A percentile compares a stretch with the other conserved stretches of the same genome.
phyloP scores from a whole-genome alignment of 768 basidiomycete species.

The Lactifluus rugatus region DNA sequence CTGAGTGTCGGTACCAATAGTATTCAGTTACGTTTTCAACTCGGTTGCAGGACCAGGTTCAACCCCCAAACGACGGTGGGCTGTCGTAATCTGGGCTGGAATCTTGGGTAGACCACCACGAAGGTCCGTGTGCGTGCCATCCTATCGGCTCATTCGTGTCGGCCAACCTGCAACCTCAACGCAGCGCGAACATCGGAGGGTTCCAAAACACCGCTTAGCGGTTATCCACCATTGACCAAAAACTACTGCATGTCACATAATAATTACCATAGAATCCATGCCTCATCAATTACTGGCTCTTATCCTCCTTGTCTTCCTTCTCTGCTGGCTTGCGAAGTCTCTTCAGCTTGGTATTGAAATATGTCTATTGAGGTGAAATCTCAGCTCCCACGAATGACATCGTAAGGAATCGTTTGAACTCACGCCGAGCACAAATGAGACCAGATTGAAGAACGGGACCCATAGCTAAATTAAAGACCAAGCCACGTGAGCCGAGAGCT shows the following conservation, averaged over 20 bases:
- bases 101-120: neutral
- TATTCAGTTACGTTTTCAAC: no score
- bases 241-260: neutral
- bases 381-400: neutral
- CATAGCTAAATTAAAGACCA: conserved; percentile 43
- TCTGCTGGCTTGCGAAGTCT: conserved; percentile 37
- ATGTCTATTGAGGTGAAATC: conserved; percentile 32
- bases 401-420: conserved; percentile 23
- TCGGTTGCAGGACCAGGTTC: neutral
- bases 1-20: no score
- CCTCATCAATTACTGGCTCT: conserved; percentile 17
- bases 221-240: neutral
- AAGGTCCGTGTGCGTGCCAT: neutral
- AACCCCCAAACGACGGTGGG: neutral
- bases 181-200: neutral
- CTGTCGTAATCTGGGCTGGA: neutral
- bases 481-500: neutral
- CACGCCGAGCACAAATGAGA: conserved; percentile 72
- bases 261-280: neutral
- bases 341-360: conserved; percentile 70
- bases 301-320: conserved; percentile 34
- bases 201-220: neutral
- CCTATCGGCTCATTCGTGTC: neutral
- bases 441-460: conserved; percentile 78
- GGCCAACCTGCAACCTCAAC: no score